Base-by-base conservation (phyloP, 2,329 filamentous ascomycete genomes). In the Penicillium frequentans region DNA sequence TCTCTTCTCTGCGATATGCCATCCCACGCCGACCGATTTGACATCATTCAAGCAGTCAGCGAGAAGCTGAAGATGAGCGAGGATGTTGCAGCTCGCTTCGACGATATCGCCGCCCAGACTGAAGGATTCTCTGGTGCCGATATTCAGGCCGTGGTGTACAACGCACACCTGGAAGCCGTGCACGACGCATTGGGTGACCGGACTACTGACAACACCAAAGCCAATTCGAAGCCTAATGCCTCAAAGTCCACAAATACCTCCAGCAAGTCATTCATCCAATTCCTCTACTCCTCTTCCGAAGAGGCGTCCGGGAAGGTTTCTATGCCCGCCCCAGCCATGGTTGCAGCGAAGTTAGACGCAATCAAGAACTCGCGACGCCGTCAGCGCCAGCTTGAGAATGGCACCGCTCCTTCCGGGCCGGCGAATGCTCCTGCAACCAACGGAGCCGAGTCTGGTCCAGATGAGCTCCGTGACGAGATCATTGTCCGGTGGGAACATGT, bases 81-180 rank as follows among this genome's bases (percentile, higher is more conserved):
- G 3, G 85, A 89, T 53, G 80, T 96, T 16, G 76, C 84, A 11
- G 78, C 82, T 53, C 82, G 81, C 8, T 75, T 96, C 29, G 78
- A 77, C n/a, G 90, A 93, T 59, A 85, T 99, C 24, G 93, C 92
- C 0, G 80, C 79, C 16, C 81, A 86, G 16, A 98, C 93, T 0
- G 89, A 95, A 57, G 95, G 95, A 10, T 97, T 96, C 73, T 95
- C 91, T 0, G 95, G 95, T 13, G 95, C 95, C 1, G 95, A 99
- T 76, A 80, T 99, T 3, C 95, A 99, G 73, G 95, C 93, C 0
- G 84, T 99, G 7, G 87, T 98, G 44, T 97, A 96, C 68, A 99
- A 99, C 65, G 93, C 95, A 0, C 95, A 99, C 72, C 83, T 99
- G 6, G 93, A 98, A 77, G 95, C 95, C 27, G 97, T 99, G 62